Conservation (phyloP, 768 basidiomycete species). For the Strobilomyces confusus region DNA sequence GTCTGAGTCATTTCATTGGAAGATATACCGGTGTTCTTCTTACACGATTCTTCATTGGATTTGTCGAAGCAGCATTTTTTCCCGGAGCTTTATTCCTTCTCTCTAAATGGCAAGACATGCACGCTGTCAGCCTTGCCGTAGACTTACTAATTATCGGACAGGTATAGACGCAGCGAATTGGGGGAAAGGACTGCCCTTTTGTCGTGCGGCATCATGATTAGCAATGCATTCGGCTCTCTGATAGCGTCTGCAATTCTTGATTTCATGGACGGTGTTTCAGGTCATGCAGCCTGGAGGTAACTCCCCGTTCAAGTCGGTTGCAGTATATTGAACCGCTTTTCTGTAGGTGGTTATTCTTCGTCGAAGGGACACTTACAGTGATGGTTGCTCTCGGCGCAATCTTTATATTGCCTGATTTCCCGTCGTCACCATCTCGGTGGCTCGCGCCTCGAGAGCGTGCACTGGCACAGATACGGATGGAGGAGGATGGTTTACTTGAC, state of each 20-base stretch:
- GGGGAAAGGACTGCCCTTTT: constrained; percentile 66
- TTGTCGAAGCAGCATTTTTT: constrained; percentile 69
- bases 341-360: constrained; percentile 67
- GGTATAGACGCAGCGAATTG: constrained; percentile 73
- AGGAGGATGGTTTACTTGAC: constrained; percentile 59
- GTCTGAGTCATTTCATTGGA: constrained; percentile 6
- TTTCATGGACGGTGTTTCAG: constrained; percentile 64
- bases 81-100: constrained; percentile 52
- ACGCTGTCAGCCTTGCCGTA: background rate
- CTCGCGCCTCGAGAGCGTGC: constrained; percentile 53
- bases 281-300: constrained; percentile 71
- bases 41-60: constrained; percentile 75
- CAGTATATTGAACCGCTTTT: background rate
- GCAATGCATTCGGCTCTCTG: constrained; percentile 78
- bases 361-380: constrained; percentile 58
- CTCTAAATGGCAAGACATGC: constrained; percentile 32
- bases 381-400: constrained; percentile 49
- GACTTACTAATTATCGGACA: constrained; percentile 43
- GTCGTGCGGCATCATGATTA: constrained; percentile 68
- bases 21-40: constrained; percentile 64
- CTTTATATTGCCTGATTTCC: constrained; percentile 74
- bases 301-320: constrained; percentile 2
- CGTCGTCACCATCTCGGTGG: constrained; percentile 55
- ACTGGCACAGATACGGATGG: constrained; percentile 57
- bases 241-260: constrained; percentile 74